A percentile compares a stretch with the other conserved stretches of the same genome.
These are phyloP conservation scores for Chlamydomonas asymmetrica DNA, from an alignment of 139 green algal genomes.

Conservation along the genomic window DNA sequence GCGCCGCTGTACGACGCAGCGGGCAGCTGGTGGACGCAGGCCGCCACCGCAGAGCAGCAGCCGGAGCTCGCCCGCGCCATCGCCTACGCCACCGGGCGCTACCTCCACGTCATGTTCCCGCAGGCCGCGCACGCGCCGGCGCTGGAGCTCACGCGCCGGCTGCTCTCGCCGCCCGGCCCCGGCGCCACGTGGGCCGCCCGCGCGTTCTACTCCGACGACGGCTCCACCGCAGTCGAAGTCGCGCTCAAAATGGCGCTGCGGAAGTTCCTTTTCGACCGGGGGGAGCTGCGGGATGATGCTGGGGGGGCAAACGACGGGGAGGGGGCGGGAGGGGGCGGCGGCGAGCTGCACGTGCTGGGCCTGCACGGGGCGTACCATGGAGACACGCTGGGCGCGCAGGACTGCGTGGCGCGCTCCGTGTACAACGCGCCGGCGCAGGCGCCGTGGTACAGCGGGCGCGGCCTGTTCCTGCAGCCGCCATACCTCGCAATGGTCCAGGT, in stretches of 20 bases:
- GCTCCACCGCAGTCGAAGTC: constrained; percentile 93
- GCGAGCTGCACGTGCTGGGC: constrained; percentile 75
- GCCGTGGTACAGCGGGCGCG: constrained; percentile 76
- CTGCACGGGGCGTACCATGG: constrained; percentile 93
- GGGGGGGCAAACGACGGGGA: background rate
- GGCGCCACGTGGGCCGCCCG: constrained; percentile 76
- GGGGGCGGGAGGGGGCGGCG: background rate
- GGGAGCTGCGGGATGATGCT: constrained; percentile 6
- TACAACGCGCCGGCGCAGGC: constrained; percentile 80
- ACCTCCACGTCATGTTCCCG: constrained; percentile 95
- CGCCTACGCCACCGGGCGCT: constrained; percentile 73
- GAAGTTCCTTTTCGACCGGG: constrained; percentile 30
- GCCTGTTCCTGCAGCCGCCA: constrained; percentile 81
- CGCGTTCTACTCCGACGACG: constrained; percentile 88
- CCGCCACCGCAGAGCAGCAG: constrained; percentile 59
- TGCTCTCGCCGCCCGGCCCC: constrained; percentile 58
- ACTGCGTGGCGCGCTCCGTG: constrained; percentile 67
- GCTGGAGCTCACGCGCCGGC: constrained; percentile 50
- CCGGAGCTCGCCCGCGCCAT: constrained; percentile 65
- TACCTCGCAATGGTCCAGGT: constrained; percentile 58
- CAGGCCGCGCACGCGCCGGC: constrained; percentile 58
- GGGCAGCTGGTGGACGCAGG: constrained; percentile 96
- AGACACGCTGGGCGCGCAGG: constrained; percentile 95
- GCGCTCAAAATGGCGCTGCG: constrained; percentile 96
- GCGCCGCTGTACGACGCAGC: constrained; percentile 81